Conservation (phyloP, 306 rosid genomes). For the Dalbergia cochinchinensis region DNA sequence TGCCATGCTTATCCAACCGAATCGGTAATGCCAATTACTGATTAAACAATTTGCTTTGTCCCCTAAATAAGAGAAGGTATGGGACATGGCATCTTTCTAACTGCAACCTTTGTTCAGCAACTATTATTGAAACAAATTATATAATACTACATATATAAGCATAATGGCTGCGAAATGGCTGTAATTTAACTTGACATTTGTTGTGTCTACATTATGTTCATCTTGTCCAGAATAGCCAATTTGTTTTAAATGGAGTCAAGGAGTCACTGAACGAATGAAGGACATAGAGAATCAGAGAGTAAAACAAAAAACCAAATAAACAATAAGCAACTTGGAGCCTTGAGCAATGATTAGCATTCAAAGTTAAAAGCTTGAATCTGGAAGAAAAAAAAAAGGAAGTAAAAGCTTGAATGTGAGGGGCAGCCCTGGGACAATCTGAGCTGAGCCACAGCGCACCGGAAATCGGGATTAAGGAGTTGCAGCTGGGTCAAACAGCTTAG, state of each 20-base stretch:
- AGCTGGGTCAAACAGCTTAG: not conserved
- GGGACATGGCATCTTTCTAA: slow-evolving; percentile 40
- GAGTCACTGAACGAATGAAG: not conserved
- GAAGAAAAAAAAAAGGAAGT: no score
- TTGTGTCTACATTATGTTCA: not conserved
- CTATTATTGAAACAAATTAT: slow-evolving; percentile 41
- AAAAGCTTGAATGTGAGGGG: not conserved
- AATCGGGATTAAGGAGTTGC: not conserved
- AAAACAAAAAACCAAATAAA: not conserved
- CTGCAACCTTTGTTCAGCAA: not conserved
- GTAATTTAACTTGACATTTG: not conserved
- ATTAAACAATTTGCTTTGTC: slow-evolving; percentile 38
- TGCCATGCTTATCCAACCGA: slow-evolving; percentile 34
- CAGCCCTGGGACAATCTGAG: not conserved
- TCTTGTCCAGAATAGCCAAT: not conserved
- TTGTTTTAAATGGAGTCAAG: not conserved
- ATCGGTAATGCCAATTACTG: slow-evolving; percentile 6
- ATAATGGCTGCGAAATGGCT: slow-evolving; percentile 10
- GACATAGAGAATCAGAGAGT: not conserved
- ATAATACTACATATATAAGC: not conserved
- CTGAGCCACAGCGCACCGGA: not conserved
- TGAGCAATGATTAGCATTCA: not conserved
- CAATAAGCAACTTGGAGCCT: not conserved
- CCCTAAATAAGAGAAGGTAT: slow-evolving; percentile 30
- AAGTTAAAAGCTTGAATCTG: not conserved